phyloP scores from a whole-genome alignment of 2,329 filamentous ascomycete genomes.

The Fusarium sp. region DNA sequence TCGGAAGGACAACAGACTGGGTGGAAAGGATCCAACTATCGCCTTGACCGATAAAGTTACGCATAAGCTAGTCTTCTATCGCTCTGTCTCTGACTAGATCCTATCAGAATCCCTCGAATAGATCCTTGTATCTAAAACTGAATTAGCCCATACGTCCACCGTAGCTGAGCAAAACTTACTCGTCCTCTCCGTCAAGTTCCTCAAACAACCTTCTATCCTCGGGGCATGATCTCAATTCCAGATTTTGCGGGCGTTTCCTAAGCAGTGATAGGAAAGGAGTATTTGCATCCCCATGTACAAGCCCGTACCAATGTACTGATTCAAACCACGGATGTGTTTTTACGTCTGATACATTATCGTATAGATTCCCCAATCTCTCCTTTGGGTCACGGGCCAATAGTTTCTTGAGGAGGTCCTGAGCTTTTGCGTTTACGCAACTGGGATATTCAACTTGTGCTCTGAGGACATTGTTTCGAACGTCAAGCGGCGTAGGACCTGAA shows the following conservation, averaged over 20 bases:
- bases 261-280: slow-evolving; percentile 97
- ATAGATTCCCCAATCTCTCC: slow-evolving; percentile 92
- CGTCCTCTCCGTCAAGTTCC: slow-evolving; percentile 72
- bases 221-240: slow-evolving; percentile 94
- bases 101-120: slow-evolving; percentile 77
- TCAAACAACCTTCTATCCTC: slow-evolving; percentile 96
- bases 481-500: slow-evolving; percentile 97
- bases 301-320: slow-evolving; percentile 95
- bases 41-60: background rate
- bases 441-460: slow-evolving; percentile 96
- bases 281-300: slow-evolving; percentile 95
- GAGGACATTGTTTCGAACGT: slow-evolving; percentile 99
- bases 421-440: slow-evolving; percentile 91
- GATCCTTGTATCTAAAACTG: slow-evolving; percentile 67
- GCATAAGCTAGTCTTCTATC: background rate
- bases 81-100: background rate
- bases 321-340: slow-evolving; percentile 96
- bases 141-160: slow-evolving; percentile 15
- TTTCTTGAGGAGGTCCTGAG: slow-evolving; percentile 88
- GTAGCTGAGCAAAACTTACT: slow-evolving; percentile 65
- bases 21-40: slow-evolving; percentile 14
- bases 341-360: slow-evolving; percentile 87
- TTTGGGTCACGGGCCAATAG: slow-evolving; percentile 94
- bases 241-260: slow-evolving; percentile 79
- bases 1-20: slow-evolving; percentile 27